These are phyloP conservation scores for Zygotorulaspora sp. DNA, from an alignment of 805 yeast species.

Conservation along the genomic window DNA sequence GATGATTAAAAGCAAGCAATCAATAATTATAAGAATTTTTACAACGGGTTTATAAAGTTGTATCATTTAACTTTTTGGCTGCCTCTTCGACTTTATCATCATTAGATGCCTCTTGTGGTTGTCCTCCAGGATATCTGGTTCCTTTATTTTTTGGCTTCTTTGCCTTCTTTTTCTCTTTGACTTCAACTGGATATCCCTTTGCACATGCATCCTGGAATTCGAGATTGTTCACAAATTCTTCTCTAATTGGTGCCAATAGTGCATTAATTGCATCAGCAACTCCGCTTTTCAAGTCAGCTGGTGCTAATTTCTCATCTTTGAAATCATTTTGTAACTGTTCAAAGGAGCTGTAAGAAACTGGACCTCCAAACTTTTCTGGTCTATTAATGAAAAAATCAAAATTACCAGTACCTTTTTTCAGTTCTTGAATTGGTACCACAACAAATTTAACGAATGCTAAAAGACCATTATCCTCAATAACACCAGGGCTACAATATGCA, in stretches of 20 bases:
- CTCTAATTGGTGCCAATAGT: constrained; percentile 79
- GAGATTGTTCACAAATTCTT: constrained; percentile 51
- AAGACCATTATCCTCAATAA: constrained; percentile 84
- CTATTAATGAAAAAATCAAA: constrained; percentile 75
- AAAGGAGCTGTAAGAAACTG: constrained; percentile 64
- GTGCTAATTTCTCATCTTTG: constrained; percentile 69
- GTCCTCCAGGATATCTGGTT: constrained; percentile 76
- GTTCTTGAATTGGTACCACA: constrained; percentile 77
- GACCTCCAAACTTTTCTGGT: constrained; percentile 97
- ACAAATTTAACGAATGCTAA: constrained; percentile 82
- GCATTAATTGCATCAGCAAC: constrained; percentile 79
- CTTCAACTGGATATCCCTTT: constrained; percentile 81
- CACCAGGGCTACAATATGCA: constrained; percentile 96
- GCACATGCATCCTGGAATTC: constrained; percentile 73
- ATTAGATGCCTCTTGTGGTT: constrained; percentile 26
- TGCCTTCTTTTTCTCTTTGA: constrained; percentile 55
- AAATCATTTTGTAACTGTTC: constrained; percentile 69
- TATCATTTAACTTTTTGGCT: constrained; percentile 27
- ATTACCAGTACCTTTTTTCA: constrained; percentile 53
- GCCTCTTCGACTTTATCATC: constrained; percentile 26
- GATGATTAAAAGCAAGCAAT: no score
- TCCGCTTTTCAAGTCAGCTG: constrained; percentile 92
- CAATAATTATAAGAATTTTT: no score
- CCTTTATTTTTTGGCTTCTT: constrained; percentile 86
- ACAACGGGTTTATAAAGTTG: constrained; percentile 14